These are phyloP conservation scores for Spongiforma sp. DNA, from an alignment of 1,284 basidiomycete genomes.

Conservation along the genomic window DNA sequence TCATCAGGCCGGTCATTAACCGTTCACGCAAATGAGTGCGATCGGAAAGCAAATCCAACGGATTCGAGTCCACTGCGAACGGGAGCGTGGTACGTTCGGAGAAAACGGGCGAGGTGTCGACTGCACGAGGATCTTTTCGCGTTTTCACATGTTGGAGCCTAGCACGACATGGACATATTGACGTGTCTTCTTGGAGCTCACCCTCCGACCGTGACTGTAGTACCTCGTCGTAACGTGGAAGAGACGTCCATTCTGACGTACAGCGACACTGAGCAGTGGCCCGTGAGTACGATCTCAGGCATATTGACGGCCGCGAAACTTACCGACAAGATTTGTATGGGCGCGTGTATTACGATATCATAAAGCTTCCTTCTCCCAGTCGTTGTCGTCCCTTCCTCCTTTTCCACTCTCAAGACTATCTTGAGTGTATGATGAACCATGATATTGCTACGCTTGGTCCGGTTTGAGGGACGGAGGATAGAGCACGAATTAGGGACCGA, in stretches of 20 bases:
- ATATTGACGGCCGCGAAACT: constrained; percentile 32
- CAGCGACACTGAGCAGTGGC: constrained; percentile 66
- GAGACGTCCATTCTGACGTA: constrained; percentile 75
- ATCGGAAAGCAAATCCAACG: constrained; percentile 38
- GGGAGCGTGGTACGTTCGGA: constrained; percentile 37
- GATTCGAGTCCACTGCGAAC: constrained; percentile 41
- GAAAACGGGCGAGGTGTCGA: neutral
- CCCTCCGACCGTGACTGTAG: constrained; percentile 32
- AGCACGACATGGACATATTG: constrained; percentile 51
- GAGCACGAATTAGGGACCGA: constrained; percentile 61
- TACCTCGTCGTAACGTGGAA: constrained; percentile 69
- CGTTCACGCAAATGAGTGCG: constrained; percentile 59
- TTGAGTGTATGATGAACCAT: constrained; percentile 82
- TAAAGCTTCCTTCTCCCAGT: constrained; percentile 80
- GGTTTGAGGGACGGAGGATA: constrained; percentile 79
- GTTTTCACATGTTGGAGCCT: constrained; percentile 13
- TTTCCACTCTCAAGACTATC: constrained; percentile 85
- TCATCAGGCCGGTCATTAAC: constrained; percentile 66
- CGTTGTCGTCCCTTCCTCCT: constrained; percentile 78
- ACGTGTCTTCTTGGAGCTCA: constrained; percentile 38
- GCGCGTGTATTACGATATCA: constrained; percentile 90
- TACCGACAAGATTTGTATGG: constrained; percentile 81
- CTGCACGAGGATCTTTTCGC: constrained; percentile 4
- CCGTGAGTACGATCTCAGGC: neutral
- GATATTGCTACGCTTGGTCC: constrained; percentile 84